These are phyloP conservation scores for Centella asiatica DNA, from an alignment of 129 eudicot species.

Conservation along the genomic window DNA sequence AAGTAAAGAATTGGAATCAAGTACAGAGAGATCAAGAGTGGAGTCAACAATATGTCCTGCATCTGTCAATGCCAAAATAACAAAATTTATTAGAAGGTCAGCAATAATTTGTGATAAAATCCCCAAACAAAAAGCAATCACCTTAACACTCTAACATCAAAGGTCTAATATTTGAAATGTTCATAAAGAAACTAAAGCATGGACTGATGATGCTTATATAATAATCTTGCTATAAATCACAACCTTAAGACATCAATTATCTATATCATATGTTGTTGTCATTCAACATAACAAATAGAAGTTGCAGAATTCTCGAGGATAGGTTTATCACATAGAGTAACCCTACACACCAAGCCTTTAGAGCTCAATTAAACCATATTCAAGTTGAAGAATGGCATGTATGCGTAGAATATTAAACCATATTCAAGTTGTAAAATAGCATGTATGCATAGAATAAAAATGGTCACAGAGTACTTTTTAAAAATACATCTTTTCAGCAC, in stretches of 20 bases:
- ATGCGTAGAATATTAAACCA: neutral
- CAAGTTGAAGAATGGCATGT: too few relatives aligned
- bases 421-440: neutral
- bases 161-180: neutral
- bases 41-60: constrained; percentile 44
- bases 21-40: constrained; percentile 65
- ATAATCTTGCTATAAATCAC: too few relatives aligned
- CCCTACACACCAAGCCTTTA: too few relatives aligned
- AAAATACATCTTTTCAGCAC: neutral
- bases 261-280: too few relatives aligned
- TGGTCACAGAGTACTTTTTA: neutral
- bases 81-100: constrained; percentile 1
- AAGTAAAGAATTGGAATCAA: constrained; percentile 77
- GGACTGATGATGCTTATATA: too few relatives aligned
- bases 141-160: neutral
- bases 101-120: neutral
- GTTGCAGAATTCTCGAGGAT: too few relatives aligned
- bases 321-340: too few relatives aligned
- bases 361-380: too few relatives aligned
- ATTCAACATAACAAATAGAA: too few relatives aligned
- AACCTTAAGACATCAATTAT: too few relatives aligned
- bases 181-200: too few relatives aligned
- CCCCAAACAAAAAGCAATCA: neutral
- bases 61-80: constrained; percentile 37
- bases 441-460: too few relatives aligned